Percentiles rank a stretch among this genome's conserved stretches.
These are phyloP conservation scores for Eucalyptus melliodora DNA, from an alignment of 345 rosid genomes.

Conservation along the genomic window DNA sequence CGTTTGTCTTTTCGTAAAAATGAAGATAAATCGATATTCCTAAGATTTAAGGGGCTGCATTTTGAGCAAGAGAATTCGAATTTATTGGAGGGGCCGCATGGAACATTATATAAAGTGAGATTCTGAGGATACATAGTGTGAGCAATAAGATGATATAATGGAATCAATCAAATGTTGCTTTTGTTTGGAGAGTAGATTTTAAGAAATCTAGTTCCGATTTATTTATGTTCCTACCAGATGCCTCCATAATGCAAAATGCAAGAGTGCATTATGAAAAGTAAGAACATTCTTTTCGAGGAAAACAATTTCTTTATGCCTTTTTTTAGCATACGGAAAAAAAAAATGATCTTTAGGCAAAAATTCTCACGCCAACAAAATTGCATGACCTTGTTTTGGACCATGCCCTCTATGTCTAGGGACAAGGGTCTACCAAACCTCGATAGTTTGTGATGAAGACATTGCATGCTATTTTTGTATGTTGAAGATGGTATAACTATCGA, in stretches of 20 bases:
- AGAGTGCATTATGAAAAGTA: neutral
- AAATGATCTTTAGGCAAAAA: neutral
- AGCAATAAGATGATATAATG: neutral
- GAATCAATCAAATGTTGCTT: neutral
- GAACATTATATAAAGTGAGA: neutral
- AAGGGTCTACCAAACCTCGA: neutral
- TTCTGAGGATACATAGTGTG: neutral
- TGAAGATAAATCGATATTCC: neutral
- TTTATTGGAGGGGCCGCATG: neutral
- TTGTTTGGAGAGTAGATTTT: neutral
- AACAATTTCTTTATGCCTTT: too few species aligned
- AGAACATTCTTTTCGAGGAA: neutral
- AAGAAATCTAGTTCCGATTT: neutral
- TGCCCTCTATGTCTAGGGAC: neutral
- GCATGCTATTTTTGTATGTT: neutral
- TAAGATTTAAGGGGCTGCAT: fast-evolving
- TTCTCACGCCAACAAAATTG: neutral
- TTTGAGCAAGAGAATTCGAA: fast-evolving
- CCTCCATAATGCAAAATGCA: neutral
- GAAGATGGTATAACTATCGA: neutral
- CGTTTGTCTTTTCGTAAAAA: neutral
- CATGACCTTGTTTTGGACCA: neutral
- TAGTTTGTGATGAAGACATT: neutral
- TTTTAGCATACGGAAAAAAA: too few species aligned
- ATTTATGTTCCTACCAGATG: neutral